Percentiles rank a stretch among this genome's conserved stretches.
These are phyloP conservation scores for Withania somnifera DNA, from an alignment of 305 asterid genomes.

Conservation along the genomic window DNA sequence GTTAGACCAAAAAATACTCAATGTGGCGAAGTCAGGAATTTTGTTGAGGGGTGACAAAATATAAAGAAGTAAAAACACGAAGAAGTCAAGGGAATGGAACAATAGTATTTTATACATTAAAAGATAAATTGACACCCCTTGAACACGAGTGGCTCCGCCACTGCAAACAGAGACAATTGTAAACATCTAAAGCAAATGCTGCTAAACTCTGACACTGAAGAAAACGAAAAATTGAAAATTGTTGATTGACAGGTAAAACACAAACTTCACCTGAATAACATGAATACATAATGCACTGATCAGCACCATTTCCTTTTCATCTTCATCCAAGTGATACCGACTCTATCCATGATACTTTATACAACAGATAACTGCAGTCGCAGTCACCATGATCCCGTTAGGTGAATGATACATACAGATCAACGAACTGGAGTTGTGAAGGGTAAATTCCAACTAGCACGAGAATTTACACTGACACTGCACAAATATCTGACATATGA, in stretches of 20 bases:
- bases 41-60: background rate
- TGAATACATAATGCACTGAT: background rate
- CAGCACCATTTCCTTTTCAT: background rate
- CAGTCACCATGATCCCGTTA: background rate
- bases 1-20: background rate
- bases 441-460: background rate
- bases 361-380: background rate
- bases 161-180: background rate
- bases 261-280: background rate
- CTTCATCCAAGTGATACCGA: background rate
- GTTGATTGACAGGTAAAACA: background rate
- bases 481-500: background rate
- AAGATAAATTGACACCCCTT: background rate
- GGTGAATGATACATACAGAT: background rate
- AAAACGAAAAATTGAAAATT: background rate
- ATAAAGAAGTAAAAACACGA: background rate
- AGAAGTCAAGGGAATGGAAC: background rate
- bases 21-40: background rate
- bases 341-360: background rate
- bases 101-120: background rate
- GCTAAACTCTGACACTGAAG: background rate
- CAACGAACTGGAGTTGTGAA: background rate
- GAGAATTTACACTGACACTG: background rate
- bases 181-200: background rate
- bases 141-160: background rate